Conservation (phyloP, 2,329 filamentous ascomycete genomes). For the Sclerotinia nivalis region DNA sequence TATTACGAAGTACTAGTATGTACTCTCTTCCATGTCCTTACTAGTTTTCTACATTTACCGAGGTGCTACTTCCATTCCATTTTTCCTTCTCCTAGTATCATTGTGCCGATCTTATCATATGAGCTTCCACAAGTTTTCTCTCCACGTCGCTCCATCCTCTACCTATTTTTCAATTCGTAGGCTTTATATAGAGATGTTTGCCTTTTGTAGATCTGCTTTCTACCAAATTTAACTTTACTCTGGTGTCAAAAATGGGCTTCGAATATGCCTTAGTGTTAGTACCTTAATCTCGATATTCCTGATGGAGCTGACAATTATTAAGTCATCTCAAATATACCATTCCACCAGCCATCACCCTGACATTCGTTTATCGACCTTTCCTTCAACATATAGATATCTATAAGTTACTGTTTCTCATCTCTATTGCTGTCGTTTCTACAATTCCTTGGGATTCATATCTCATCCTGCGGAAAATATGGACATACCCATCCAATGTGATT, state of each 20-base stretch:
- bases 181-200: constrained; percentile 21
- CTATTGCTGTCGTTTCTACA: constrained; percentile 65
- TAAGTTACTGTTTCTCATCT: constrained; percentile 61
- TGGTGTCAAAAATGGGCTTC: constrained; percentile 50
- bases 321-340: constrained; percentile 66
- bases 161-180: not conserved
- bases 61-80: not conserved
- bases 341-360: constrained; percentile 60
- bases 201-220: constrained; percentile 1
- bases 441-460: constrained; percentile 78
- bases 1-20: not conserved
- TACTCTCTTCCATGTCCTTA: not conserved
- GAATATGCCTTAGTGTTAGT: constrained; percentile 65
- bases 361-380: constrained; percentile 60
- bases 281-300: not conserved
- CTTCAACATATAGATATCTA: constrained; percentile 62
- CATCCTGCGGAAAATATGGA: constrained; percentile 68
- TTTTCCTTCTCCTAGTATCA: not conserved
- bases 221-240: constrained; percentile 12
- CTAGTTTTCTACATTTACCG: not conserved
- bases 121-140: not conserved
- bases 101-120: not conserved
- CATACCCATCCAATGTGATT: constrained; percentile 66
- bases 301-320: constrained; percentile 16
- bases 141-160: not conserved